Evolutionary conservation across 2,329 filamentous ascomycete genomes (phyloP).

Genomic region (Talaromyces amestolkiae): DNA sequence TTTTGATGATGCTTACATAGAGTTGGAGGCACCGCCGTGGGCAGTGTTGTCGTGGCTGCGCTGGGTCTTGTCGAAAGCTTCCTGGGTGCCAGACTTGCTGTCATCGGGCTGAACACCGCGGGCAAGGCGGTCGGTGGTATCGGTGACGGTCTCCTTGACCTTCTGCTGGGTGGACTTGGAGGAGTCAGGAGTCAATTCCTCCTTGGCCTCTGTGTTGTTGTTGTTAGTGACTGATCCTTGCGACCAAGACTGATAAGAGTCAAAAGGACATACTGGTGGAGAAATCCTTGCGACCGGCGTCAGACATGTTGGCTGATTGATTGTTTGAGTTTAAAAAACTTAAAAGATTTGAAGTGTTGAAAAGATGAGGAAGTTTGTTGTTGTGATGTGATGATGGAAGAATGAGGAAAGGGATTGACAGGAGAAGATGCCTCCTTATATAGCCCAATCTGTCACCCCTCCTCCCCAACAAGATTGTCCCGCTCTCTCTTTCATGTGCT

Average conservation of each 20-base stretch:
- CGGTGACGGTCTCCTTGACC: constrained; percentile 56
- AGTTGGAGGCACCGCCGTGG: constrained; percentile 39
- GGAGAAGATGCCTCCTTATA: background rate
- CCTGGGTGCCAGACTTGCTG: constrained; percentile 56
- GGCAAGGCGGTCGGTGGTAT: constrained; percentile 54
- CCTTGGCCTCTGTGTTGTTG: constrained; percentile 47
- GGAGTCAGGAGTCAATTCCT: constrained; percentile 58
- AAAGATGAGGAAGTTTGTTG: background rate
- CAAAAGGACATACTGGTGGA: constrained; percentile 42
- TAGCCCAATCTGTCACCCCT: background rate
- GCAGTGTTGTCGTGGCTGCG: constrained; percentile 44
- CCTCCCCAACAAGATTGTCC: background rate
- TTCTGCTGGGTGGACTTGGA: constrained; percentile 62
- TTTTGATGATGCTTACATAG: constrained; percentile 36
- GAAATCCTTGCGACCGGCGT: constrained; percentile 62
- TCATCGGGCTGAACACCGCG: constrained; percentile 53
- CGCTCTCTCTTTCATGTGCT: background rate
- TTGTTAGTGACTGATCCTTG: background rate
- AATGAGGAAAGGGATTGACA: background rate
- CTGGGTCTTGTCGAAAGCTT: constrained; percentile 50
- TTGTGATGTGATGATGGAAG: background rate
- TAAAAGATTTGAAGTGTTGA: constrained; percentile 3
- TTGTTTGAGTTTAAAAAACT: constrained; percentile 14
- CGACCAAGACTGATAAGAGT: background rate
- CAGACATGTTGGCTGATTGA: constrained; percentile 55